phyloP scores from a whole-genome alignment of 179 eudicot genomes.

The Carnegiea gigantea region DNA sequence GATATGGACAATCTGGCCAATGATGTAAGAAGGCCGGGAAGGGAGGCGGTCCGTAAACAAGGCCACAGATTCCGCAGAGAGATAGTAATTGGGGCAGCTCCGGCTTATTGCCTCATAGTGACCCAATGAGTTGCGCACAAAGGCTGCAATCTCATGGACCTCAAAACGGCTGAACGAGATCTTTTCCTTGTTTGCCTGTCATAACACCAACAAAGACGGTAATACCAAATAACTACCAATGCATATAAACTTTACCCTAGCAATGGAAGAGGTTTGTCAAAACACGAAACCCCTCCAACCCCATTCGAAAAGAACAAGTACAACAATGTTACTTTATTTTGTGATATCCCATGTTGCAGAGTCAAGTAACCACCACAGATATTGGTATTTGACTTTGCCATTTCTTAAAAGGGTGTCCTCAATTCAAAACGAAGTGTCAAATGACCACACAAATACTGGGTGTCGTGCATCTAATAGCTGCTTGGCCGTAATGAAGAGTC shows the following conservation, averaged over 20 bases:
- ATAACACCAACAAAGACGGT: not conserved
- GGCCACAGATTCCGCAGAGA: constrained; percentile 91
- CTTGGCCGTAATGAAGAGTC: no score
- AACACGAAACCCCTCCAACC: no score
- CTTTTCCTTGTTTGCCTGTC: constrained; percentile 91
- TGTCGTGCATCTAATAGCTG: no score
- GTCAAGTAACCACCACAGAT: no score
- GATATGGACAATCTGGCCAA: constrained; percentile 93
- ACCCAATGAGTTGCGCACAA: constrained; percentile 72
- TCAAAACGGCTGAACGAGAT: constrained; percentile 81
- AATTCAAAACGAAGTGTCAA: no score
- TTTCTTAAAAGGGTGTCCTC: no score
- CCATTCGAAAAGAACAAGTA: no score
- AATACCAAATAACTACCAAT: not conserved
- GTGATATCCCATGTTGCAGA: no score
- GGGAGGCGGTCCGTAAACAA: constrained; percentile 81
- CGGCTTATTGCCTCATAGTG: constrained; percentile 91
- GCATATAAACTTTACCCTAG: not conserved
- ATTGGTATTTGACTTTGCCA: no score
- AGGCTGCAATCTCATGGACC: constrained; percentile 94
- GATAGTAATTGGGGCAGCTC: constrained; percentile 76
- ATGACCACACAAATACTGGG: no score
- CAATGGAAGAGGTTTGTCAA: no score
- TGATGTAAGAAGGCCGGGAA: constrained; percentile 63
- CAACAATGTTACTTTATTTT: no score